Percentiles rank a stretch among this genome's conserved stretches.
Conservation (phyloP, 2,329 filamentous ascomycete genomes). For the Teratosphaeria viscida region DNA sequence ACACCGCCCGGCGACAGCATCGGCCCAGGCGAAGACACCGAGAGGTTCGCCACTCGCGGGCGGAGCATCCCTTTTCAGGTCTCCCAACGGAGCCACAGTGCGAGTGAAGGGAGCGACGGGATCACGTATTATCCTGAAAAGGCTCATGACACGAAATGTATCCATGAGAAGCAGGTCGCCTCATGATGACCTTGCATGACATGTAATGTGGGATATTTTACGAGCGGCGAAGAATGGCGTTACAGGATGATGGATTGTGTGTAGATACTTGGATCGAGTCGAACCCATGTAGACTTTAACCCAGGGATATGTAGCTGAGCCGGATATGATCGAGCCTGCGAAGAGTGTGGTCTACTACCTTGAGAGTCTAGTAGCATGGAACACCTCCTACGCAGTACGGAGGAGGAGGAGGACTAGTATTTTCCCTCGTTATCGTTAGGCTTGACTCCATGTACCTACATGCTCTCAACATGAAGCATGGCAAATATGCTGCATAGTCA, state of each 20-base stretch:
- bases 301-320: neutral
- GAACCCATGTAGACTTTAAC: neutral
- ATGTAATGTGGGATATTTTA: neutral
- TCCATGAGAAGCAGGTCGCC: neutral
- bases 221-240: neutral
- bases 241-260: neutral
- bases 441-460: too few species aligned
- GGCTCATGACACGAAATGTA: neutral
- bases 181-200: neutral
- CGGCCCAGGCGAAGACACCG: neutral
- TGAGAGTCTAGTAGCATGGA: too few species aligned
- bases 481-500: too few species aligned
- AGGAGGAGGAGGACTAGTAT: neutral
- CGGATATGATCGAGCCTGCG: neutral
- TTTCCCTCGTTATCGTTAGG: neutral
- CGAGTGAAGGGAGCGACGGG: neutral
- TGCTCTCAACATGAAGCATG: too few species aligned
- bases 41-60: neutral
- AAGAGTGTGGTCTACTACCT: neutral
- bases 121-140: neutral
- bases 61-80: neutral
- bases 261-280: neutral
- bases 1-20: neutral
- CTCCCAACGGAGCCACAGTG: neutral
- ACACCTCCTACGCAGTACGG: neutral